A percentile compares a stretch with the other conserved stretches of the same genome.
phyloP scores from a whole-genome alignment of 306 rosid genomes.

The Spatholobus suberectus region DNA sequence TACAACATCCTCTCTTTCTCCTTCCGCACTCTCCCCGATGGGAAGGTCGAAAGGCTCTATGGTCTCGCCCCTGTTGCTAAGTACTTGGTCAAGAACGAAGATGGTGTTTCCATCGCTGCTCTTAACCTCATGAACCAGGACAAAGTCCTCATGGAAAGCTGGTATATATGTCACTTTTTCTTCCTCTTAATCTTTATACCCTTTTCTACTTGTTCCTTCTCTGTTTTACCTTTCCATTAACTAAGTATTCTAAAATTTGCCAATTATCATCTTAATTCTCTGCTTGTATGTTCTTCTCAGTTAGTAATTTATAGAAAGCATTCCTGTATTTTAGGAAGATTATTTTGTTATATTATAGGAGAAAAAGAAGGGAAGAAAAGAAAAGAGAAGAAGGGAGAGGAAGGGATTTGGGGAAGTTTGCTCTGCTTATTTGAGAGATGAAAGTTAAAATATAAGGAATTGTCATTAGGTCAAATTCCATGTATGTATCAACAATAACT shows the following conservation, averaged over 20 bases:
- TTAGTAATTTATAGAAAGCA: background rate
- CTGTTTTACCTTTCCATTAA: background rate
- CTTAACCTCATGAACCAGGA: conserved; percentile 91
- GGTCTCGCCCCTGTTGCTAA: conserved; percentile 84
- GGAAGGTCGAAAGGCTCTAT: conserved; percentile 70
- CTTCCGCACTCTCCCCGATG: conserved; percentile 53
- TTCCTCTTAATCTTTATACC: background rate
- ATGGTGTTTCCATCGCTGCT: conserved; percentile 85
- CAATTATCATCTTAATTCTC: background rate
- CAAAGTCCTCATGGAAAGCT: conserved; percentile 94
- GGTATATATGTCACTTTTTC: conserved; percentile 64
- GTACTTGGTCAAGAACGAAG: conserved; percentile 80
- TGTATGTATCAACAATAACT: no score
- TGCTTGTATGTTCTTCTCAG: background rate
- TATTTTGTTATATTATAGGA: no score
- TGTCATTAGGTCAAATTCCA: no score
- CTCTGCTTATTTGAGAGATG: no score
- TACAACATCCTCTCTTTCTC: conserved; percentile 70
- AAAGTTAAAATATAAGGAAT: no score
- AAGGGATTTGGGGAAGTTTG: no score
- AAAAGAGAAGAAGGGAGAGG: no score
- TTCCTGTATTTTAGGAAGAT: background rate
- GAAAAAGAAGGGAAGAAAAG: no score
- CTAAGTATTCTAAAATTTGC: background rate
- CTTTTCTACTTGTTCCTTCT: background rate